A percentile compares a stretch with the other conserved stretches of the same genome.
Conservation (phyloP, 2,329 filamentous ascomycete genomes). For the Colletotrichum sp. region DNA sequence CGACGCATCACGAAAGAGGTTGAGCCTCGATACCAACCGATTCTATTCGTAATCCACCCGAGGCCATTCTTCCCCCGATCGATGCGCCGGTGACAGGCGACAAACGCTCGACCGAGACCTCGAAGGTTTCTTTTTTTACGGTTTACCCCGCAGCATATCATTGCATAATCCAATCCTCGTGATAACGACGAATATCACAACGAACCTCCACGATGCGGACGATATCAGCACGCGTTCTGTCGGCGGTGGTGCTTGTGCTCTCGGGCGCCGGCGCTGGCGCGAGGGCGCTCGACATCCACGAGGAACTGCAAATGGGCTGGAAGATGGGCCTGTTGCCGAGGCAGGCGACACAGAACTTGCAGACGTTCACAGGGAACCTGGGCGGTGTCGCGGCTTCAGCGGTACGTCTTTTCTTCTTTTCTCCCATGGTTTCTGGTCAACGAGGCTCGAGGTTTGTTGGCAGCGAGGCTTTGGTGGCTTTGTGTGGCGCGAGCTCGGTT, state of each 20-base stretch:
- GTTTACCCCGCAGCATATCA: background rate
- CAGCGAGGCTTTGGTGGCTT: background rate
- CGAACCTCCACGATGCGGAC: background rate
- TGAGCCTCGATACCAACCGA: background rate
- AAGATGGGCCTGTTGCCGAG: conserved; percentile 39
- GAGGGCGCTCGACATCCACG: conserved; percentile 29
- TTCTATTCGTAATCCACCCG: background rate
- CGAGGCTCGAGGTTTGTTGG: background rate
- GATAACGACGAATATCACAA: background rate
- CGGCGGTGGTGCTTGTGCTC: background rate
- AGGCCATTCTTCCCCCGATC: background rate
- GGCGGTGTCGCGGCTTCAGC: conserved; percentile 41
- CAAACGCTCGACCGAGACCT: background rate
- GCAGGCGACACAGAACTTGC: conserved; percentile 39
- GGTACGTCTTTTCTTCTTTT: conserved; percentile 28
- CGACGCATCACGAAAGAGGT: conserved; percentile 8
- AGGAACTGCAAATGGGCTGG: conserved; percentile 38
- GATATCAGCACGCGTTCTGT: background rate
- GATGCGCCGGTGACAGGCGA: background rate
- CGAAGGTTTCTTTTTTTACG: background rate
- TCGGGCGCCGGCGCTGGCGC: conserved; percentile 6
- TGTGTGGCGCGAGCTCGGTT: background rate
- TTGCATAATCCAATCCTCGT: background rate
- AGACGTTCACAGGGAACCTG: conserved; percentile 44
- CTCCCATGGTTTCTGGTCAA: background rate